Evolutionary conservation across 2,329 filamentous ascomycete genomes (phyloP), one percentile per base, ranked within the genome.

Genomic region (Tolypocladium guangdongense): DNA sequence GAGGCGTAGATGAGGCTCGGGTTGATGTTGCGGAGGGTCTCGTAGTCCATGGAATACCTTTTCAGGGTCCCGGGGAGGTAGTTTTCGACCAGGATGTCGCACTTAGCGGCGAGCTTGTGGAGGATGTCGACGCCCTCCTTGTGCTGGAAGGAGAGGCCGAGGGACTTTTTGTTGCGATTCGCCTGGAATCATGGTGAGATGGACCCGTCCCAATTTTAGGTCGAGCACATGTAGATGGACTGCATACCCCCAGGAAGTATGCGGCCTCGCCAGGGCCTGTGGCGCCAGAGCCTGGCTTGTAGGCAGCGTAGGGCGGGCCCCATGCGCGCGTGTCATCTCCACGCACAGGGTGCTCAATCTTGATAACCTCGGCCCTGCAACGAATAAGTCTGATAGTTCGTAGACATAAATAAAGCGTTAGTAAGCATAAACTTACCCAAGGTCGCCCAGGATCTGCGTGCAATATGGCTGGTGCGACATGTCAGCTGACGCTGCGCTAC

Each of bases 261-360:
- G 93, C 93, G 57, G 90, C 93, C 69, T 99, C 93, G 27, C 93
- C 93, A 1, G 88, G 86, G 0, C 89, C 87, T 69, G 82, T 61
- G 62, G 76, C 67, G 60, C 74, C 65, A 18, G 82, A 78, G 4
- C 75, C 80, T 35, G 81, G 67, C 57, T 78, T 81, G 67, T 95
- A 95, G 51, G 81, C 75, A 8, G 93, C 93, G 68, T 93, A 99
- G 1, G 93, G 93, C 27, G 93, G 93, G 0, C 93, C 93, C 93
- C 93, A 99, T 50, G 91, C 91, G 63, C 93, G 78, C 11, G 93
- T 99, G 66, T 99, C 93, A 66, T 99, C 93, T 38, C 89, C 93
- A 54, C 89, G 81, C 6, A 83, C 83, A 4, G 93, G 93, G 69
- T 99, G 93, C 71, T 99, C 93, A 57, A 99, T 82, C 71, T 99